phyloP scores from a whole-genome alignment of 2,329 filamentous ascomycete species.

The Aaosphaeria pasadenensis region DNA sequence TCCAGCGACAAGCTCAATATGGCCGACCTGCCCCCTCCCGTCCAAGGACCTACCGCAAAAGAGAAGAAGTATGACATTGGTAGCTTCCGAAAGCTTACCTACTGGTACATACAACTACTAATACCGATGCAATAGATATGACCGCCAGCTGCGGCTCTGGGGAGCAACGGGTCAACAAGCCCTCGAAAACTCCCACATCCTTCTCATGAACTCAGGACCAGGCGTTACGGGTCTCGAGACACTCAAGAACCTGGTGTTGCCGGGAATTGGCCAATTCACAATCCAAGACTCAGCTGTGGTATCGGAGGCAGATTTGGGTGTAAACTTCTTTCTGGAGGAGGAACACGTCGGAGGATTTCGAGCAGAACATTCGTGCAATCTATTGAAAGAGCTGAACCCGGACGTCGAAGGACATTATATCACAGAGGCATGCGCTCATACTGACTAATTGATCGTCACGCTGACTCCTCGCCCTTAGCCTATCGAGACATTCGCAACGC shows the following conservation, averaged over 20 bases:
- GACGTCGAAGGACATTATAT: conserved; percentile 78
- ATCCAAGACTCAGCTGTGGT: conserved; percentile 81
- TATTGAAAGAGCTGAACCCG: conserved; percentile 85
- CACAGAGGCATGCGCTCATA: conserved; percentile 46
- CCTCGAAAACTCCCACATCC: conserved; percentile 85
- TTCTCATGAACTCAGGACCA: conserved; percentile 82
- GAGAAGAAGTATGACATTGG: conserved; percentile 50
- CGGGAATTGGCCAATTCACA: conserved; percentile 85
- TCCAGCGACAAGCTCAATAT: conserved; percentile 13
- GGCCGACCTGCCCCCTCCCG: conserved; percentile 36
- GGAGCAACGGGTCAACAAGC: conserved; percentile 88
- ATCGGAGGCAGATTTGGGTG: conserved; percentile 78
- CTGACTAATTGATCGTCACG: neutral
- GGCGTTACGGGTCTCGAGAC: conserved; percentile 87
- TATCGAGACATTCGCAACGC: conserved; percentile 43
- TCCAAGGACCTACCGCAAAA: conserved; percentile 42
- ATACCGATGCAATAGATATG: conserved; percentile 65
- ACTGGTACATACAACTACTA: conserved; percentile 6
- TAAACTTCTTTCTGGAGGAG: conserved; percentile 95
- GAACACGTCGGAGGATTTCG: conserved; percentile 71
- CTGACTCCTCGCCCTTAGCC: conserved; percentile 32
- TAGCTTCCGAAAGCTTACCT: neutral
- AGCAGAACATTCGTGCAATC: conserved; percentile 71
- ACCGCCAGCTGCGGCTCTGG: conserved; percentile 93
- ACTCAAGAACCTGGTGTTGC: conserved; percentile 94